Evolutionary conservation across 2,329 filamentous ascomycete species (phyloP), one percentile per base, ranked within the genome.

Genomic region (Paraphoma sp.): DNA sequence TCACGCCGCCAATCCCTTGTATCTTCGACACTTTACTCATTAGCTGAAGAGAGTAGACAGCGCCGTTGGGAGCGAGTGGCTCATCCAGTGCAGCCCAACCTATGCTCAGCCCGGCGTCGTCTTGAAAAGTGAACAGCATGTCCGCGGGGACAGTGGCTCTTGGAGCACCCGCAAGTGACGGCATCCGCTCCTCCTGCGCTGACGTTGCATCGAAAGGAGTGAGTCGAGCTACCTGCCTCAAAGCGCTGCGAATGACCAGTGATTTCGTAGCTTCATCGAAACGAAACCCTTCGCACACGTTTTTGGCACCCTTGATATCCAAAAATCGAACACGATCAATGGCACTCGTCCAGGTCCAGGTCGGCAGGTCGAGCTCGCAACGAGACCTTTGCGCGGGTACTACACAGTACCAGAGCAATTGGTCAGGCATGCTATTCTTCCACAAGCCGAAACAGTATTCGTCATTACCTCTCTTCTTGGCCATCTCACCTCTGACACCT

Each of bases 281-380:
- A 14, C 52, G 54, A 44, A 65, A 55, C 28, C 45, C 46, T 31
- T 54, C 38, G 43, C 56, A 64, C 30, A 54, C 54, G 44, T 60
- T 64, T 43, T 64, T 65, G 11, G 60, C 62, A 9, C 58, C 57
- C n/a, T 62, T 53, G 17, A 64, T 57, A 17, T 60, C 60, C 8
- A 65, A 46, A 45, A 59, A 69, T 16, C 65, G 62, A 4, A 69
- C 55, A 28, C 62, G 62, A 49, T 63, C 56, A 17, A 59, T 45
- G 14, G 62, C 60, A 18, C 62, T 65, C 29, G 64, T 62, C 65
- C 65, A 68, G 6, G 63, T 58, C 65, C 65, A 68, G 6, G 56
- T 62, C 7, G 65, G 64, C 17, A 67, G 31, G 6, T 31, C 30
- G 4, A 65, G 50, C 9, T 48, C 52, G 29, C 53, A 62, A 9